phyloP scores from a whole-genome alignment of 2,329 filamentous ascomycete genomes.

The Cercospora citrullina region DNA sequence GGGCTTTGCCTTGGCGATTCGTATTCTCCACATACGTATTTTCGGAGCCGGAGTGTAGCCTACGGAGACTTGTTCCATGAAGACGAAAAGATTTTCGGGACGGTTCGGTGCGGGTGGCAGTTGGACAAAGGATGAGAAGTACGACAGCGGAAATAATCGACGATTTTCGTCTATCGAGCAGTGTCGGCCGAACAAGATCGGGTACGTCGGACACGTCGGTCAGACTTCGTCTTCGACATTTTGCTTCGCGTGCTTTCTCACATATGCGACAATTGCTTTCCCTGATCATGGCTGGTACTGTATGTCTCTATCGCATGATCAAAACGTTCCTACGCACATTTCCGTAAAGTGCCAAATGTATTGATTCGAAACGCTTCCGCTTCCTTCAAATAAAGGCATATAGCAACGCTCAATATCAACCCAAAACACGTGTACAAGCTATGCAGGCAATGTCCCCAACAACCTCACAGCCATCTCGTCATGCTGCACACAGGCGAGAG shows the following conservation, averaged over 20 bases:
- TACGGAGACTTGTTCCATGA: not conserved
- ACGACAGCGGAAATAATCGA: not conserved
- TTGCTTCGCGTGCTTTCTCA: not conserved
- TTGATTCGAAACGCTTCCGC: not conserved
- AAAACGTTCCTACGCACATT: no score
- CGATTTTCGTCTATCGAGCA: not conserved
- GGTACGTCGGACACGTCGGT: not conserved
- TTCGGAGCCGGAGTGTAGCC: not conserved
- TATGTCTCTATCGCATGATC: not conserved
- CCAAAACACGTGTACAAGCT: not conserved
- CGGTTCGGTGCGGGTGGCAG: not conserved
- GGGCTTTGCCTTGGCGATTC: not conserved
- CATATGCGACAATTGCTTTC: no score
- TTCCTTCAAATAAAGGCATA: not conserved
- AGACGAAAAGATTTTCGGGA: not conserved
- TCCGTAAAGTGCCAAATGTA: not conserved
- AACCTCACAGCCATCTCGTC: not conserved
- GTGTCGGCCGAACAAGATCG: not conserved
- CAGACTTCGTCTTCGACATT: not conserved
- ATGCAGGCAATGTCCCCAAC: not conserved
- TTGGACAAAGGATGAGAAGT: not conserved
- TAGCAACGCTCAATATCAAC: not conserved
- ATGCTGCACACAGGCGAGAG: not conserved
- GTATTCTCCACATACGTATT: not conserved
- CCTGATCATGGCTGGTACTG: not conserved